These are phyloP conservation scores for Cercospora sp. DNA, from an alignment of 2,329 filamentous ascomycete species.

Conservation along the genomic window DNA sequence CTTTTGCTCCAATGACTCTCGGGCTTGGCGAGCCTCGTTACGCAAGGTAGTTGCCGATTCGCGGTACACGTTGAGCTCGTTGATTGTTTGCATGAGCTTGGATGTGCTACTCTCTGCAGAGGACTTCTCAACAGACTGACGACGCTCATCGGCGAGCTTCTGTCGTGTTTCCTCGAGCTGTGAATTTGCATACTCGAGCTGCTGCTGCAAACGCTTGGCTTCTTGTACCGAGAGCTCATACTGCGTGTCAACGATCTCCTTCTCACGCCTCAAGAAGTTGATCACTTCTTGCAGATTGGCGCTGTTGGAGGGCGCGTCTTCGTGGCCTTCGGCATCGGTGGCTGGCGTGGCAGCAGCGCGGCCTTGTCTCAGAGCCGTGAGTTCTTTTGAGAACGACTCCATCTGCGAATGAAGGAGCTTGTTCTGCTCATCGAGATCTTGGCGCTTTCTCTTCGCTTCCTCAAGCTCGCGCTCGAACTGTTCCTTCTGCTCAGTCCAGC, in stretches of 20 bases:
- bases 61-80: constrained; percentile 92
- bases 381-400: constrained; percentile 73
- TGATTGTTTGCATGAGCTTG: constrained; percentile 90
- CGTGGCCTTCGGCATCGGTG: constrained; percentile 47
- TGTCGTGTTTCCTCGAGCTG: constrained; percentile 87
- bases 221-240: constrained; percentile 87
- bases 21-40: constrained; percentile 78
- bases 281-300: constrained; percentile 88
- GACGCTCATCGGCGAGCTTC: constrained; percentile 87
- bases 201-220: constrained; percentile 81
- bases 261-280: constrained; percentile 87
- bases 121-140: constrained; percentile 70
- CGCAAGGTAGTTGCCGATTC: constrained; percentile 92
- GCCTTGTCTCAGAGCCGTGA: constrained; percentile 74
- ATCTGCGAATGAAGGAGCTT: constrained; percentile 86
- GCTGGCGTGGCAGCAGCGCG: constrained; percentile 58
- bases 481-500: constrained; percentile 80
- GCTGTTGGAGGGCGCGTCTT: constrained; percentile 29
- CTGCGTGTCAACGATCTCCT: constrained; percentile 97
- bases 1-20: constrained; percentile 74
- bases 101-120: constrained; percentile 76
- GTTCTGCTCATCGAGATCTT: constrained; percentile 87
- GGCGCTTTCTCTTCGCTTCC: constrained; percentile 74
- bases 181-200: constrained; percentile 80
- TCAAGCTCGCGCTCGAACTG: constrained; percentile 80